Conservation (phyloP, 139 green algal genomes). For the Chlorella ohadii region DNA sequence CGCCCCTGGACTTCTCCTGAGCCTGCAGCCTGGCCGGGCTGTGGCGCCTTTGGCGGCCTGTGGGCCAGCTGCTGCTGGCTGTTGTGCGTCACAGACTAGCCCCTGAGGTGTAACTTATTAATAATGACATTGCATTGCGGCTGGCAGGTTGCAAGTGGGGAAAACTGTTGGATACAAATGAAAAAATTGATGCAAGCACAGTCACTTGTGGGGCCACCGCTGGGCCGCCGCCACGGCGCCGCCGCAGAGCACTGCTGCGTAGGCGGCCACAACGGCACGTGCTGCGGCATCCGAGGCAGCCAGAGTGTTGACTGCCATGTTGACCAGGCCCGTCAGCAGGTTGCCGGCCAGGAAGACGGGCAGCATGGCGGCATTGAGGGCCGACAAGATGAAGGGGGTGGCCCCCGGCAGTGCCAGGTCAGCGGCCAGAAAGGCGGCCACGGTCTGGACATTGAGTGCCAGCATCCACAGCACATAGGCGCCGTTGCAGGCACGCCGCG, state of each 20-base stretch:
- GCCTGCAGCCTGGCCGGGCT: background rate
- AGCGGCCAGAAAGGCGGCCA: constrained; percentile 45
- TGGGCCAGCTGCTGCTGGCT: background rate
- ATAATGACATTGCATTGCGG: too few species aligned
- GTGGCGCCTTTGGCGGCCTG: background rate
- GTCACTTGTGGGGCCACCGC: too few species aligned
- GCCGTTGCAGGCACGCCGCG: constrained; percentile 78
- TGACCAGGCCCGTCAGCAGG: constrained; percentile 75
- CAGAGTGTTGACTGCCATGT: constrained; percentile 71
- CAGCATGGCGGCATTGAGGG: constrained; percentile 66
- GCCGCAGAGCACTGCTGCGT: constrained; percentile 1
- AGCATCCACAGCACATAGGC: constrained; percentile 82
- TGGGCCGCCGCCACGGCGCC: background rate
- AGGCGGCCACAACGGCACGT: constrained; percentile 37
- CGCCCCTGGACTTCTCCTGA: constrained; percentile 3
- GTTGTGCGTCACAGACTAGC: background rate
- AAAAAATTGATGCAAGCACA: background rate
- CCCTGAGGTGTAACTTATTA: too few species aligned
- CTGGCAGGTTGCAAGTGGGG: too few species aligned
- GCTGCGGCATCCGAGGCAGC: constrained; percentile 32
- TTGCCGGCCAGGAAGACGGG: constrained; percentile 83
- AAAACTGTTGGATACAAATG: too few species aligned
- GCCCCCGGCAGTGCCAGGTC: background rate
- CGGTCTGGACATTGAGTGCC: constrained; percentile 58
- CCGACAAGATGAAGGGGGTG: constrained; percentile 38